Evolutionary conservation across 768 basidiomycete genomes (phyloP).

Genomic region (Mycena alexandri): DNA sequence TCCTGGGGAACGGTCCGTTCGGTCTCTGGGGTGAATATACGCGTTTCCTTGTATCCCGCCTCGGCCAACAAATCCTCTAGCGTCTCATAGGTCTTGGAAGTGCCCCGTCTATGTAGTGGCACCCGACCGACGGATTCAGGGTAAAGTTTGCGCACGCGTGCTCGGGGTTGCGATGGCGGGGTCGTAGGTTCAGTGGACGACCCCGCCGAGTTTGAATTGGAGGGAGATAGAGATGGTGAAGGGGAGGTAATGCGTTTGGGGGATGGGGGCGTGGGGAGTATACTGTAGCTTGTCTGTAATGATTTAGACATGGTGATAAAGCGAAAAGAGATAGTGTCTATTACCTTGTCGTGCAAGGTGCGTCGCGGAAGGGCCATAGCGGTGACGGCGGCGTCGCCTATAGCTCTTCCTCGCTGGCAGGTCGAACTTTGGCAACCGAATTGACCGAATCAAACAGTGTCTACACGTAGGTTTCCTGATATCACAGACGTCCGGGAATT

Average conservation of each 20-base stretch:
- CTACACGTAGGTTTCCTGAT: slow-evolving; percentile 17
- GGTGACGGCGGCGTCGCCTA: slow-evolving; percentile 6
- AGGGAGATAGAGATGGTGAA: slow-evolving; percentile 57
- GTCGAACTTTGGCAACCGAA: slow-evolving; percentile 5
- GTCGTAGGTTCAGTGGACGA: slow-evolving; percentile 58
- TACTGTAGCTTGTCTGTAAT: slow-evolving; percentile 43
- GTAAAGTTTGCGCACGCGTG: slow-evolving; percentile 62
- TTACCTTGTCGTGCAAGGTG: slow-evolving; percentile 37
- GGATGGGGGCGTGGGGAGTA: slow-evolving; percentile 46
- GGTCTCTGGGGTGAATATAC: slow-evolving; percentile 88
- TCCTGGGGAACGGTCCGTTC: slow-evolving; percentile 60
- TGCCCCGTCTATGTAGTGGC: slow-evolving; percentile 83
- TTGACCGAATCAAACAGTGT: slow-evolving; percentile 25
- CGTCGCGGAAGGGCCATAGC: slow-evolving; percentile 32
- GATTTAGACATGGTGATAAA: background rate
- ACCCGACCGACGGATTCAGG: slow-evolving; percentile 73
- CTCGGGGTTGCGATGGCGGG: slow-evolving; percentile 59
- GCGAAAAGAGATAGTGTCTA: background rate
- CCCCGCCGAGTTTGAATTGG: slow-evolving; percentile 50
- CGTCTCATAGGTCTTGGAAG: slow-evolving; percentile 83
- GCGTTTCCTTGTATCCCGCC: slow-evolving; percentile 93
- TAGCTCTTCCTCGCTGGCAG: slow-evolving; percentile 11
- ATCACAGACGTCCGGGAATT: slow-evolving; percentile 24
- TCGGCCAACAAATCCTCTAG: slow-evolving; percentile 89
- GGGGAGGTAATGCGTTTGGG: slow-evolving; percentile 44